These are phyloP conservation scores for Talaromyces marneffei DNA, from an alignment of 2,329 filamentous ascomycete genomes.

Conservation along the genomic window DNA sequence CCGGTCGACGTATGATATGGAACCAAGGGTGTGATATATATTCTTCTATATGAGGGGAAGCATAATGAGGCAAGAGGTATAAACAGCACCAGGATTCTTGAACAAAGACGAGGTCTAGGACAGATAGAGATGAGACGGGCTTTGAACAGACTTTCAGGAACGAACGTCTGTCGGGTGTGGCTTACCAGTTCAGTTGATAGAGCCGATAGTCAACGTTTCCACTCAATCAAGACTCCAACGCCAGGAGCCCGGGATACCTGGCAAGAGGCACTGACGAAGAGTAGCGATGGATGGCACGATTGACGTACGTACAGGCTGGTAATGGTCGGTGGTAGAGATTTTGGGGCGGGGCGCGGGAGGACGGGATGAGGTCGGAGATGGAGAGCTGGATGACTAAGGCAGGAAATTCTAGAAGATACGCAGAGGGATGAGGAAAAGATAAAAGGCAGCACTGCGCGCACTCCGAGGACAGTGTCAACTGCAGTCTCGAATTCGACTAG, in stretches of 20 bases:
- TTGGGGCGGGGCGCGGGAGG: neutral
- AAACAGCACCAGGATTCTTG: neutral
- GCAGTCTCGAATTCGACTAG: neutral
- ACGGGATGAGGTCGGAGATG: neutral
- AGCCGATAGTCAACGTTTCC: neutral
- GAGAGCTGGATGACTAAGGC: neutral
- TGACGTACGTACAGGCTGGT: neutral
- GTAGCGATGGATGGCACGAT: neutral
- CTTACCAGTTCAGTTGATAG: neutral
- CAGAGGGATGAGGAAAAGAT: neutral
- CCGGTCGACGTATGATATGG: neutral
- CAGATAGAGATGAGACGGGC: neutral
- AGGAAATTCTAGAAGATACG: slow-evolving; percentile 5
- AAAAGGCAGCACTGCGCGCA: neutral
- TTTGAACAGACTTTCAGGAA: neutral
- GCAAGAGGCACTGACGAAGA: neutral
- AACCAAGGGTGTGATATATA: neutral
- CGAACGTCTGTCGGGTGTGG: neutral
- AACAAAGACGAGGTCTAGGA: neutral
- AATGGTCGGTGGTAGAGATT: neutral
- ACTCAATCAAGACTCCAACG: neutral
- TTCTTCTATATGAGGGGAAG: neutral
- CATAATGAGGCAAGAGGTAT: neutral
- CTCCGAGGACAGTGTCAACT: neutral
- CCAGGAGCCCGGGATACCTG: neutral